phyloP scores from a whole-genome alignment of 1,284 basidiomycete genomes.

The Apiotrichum siamense region DNA sequence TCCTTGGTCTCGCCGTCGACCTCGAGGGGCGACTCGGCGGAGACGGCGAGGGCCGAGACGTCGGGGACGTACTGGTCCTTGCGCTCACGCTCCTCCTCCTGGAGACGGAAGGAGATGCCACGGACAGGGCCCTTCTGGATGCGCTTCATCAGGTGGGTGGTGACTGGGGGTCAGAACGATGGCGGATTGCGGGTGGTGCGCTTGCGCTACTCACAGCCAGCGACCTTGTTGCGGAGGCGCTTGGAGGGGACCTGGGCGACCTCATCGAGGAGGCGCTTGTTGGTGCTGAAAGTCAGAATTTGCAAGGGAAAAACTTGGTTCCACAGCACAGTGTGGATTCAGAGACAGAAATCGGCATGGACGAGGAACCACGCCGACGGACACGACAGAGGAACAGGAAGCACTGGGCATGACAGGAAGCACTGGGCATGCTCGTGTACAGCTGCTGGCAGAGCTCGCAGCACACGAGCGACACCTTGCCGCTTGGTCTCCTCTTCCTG shows the following conservation, averaged over 20 bases:
- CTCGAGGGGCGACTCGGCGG: conserved; percentile 62
- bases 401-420: no score
- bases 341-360: neutral
- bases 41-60: conserved; percentile 84
- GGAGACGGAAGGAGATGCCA: conserved; percentile 99
- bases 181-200: neutral
- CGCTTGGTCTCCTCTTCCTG: no score
- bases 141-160: conserved; percentile 99
- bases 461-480: no score
- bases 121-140: conserved; percentile 99
- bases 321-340: neutral
- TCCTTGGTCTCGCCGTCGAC: conserved; percentile 91
- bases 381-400: no score
- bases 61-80: conserved; percentile 99
- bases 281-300: conserved; percentile 56
- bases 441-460: no score
- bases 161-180: conserved; percentile 53
- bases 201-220: conserved; percentile 59
- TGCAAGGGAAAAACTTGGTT: neutral
- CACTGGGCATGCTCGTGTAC: no score
- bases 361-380: no score
- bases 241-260: conserved; percentile 97
- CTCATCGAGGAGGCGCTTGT: conserved; percentile 99
- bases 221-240: conserved; percentile 99
- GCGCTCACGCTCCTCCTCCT: conserved; percentile 98